Evolutionary conservation across 139 green algal genomes (phyloP).

Genomic region (Coccomyxa sp.): DNA sequence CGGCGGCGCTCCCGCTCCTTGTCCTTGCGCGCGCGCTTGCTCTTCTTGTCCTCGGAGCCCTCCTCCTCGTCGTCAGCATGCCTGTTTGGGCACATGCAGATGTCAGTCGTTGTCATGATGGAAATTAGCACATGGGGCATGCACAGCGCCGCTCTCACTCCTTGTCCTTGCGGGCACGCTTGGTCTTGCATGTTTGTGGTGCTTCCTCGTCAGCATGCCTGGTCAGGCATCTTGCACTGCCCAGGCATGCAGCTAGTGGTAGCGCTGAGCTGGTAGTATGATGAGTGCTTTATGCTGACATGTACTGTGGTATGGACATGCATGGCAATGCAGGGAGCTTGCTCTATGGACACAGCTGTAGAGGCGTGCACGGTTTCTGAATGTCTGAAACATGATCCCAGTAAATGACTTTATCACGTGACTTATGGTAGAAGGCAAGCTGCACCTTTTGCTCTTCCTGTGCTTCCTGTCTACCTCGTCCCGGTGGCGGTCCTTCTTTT

Average conservation of each 20-base stretch:
- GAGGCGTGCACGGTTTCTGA: not conserved
- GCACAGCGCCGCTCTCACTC: not conserved
- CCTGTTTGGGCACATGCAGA: not conserved
- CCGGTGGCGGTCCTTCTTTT: slow-evolving; percentile 23
- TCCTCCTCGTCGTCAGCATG: not conserved
- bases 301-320: not conserved
- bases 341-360: not conserved
- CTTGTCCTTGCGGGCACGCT: not conserved
- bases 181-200: not conserved
- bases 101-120: not conserved
- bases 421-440: not conserved
- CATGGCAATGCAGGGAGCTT: not conserved
- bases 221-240: not conserved
- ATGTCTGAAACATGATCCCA: not conserved
- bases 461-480: slow-evolving; percentile 22
- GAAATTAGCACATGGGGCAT: not conserved
- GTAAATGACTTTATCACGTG: not conserved
- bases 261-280: not conserved
- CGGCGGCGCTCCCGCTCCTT: not conserved
- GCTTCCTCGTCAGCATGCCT: not conserved
- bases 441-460: slow-evolving; percentile 1
- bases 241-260: not conserved
- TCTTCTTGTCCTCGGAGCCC: slow-evolving; percentile 5
- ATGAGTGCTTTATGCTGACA: not conserved
- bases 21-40: not conserved